Conservation (phyloP, 176 grass and related monocot genomes). For the Melocanna baccifera region DNA sequence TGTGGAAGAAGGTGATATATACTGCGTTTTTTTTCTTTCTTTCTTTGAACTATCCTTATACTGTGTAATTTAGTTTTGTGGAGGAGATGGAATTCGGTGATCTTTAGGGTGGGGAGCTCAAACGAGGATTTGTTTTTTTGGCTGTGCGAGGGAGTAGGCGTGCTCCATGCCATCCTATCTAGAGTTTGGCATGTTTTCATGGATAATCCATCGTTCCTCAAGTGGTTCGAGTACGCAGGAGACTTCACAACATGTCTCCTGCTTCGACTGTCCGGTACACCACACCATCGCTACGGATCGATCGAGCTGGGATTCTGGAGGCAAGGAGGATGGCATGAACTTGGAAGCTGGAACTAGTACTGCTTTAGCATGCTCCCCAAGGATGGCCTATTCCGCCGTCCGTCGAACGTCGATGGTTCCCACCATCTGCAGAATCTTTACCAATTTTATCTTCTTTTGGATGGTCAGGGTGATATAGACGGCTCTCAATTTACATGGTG, state of each 20-base stretch:
- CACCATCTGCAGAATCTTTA: constrained; percentile 12
- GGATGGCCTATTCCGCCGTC: not conserved
- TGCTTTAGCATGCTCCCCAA: not conserved
- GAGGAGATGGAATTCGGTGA: not conserved
- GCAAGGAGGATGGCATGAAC: not conserved
- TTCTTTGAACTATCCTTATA: too few species aligned
- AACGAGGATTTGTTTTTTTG: too few species aligned
- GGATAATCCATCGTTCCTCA: not conserved
- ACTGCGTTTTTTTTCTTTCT: not conserved
- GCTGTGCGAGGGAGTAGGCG: not conserved
- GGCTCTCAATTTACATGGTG: constrained; percentile 9
- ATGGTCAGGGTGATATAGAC: constrained; percentile 18
- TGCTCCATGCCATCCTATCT: not conserved
- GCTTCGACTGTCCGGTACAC: not conserved
- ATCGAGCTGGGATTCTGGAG: not conserved
- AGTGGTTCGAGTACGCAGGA: not conserved
- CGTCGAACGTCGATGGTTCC: too few species aligned
- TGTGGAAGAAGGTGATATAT: not conserved
- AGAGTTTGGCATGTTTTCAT: not conserved
- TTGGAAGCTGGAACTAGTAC: not conserved
- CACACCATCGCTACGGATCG: not conserved
- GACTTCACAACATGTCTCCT: not conserved
- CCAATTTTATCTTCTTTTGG: not conserved
- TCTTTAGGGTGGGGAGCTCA: not conserved
- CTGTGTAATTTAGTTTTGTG: not conserved